Percentiles rank a stretch among this genome's conserved stretches.
Evolutionary conservation across 106 monocot species (phyloP).

Genomic region (Acanthochlamys bracteata): DNA sequence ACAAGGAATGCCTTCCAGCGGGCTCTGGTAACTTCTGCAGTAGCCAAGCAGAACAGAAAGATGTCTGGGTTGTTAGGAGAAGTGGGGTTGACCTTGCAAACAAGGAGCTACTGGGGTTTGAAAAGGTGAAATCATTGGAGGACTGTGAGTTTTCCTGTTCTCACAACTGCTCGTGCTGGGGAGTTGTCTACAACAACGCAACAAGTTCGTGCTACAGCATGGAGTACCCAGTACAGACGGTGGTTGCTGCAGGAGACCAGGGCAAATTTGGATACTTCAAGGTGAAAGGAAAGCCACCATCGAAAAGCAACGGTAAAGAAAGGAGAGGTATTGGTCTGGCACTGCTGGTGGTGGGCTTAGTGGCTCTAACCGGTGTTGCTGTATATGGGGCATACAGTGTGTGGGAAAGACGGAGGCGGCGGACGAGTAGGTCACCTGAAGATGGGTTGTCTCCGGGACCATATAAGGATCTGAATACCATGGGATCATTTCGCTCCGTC

Average conservation of each 20-base stretch:
- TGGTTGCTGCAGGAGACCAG: constrained; percentile 33
- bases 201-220: constrained; percentile 52
- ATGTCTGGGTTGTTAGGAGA: constrained; percentile 38
- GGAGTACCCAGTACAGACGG: constrained; percentile 59
- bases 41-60: constrained; percentile 2
- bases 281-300: constrained; percentile 13
- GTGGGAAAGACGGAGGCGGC: constrained; percentile 15
- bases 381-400: constrained; percentile 22
- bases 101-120: constrained; percentile 38
- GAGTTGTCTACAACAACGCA: constrained; percentile 57
- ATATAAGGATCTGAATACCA: too few relatives aligned
- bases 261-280: constrained; percentile 71
- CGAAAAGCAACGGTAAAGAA: background rate
- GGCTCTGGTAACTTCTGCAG: constrained; percentile 37
- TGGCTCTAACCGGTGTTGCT: constrained; percentile 8
- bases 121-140: constrained; percentile 27
- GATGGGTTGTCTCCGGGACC: too few relatives aligned
- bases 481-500: too few relatives aligned
- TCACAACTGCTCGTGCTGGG: constrained; percentile 85
- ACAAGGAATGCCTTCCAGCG: constrained; percentile 17
- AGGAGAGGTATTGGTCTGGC: background rate
- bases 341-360: constrained; percentile 15
- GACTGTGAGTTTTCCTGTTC: constrained; percentile 66
- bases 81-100: constrained; percentile 71
- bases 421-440: too few relatives aligned